Conservation (phyloP, 2,329 filamentous ascomycete genomes). For the Amauroascus verrucosus region DNA sequence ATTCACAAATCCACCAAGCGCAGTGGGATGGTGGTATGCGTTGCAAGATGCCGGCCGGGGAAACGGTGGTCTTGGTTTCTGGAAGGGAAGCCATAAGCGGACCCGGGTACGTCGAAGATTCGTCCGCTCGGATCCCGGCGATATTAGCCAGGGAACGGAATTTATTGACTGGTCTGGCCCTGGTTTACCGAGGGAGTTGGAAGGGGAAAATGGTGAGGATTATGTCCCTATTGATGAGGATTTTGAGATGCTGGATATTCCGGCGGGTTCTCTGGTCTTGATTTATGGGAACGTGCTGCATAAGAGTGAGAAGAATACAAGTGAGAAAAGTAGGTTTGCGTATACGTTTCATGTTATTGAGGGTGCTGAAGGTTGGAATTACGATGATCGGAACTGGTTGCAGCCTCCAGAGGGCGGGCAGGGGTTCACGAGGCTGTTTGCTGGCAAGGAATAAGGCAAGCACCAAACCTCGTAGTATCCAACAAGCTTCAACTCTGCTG, state of each 20-base stretch:
- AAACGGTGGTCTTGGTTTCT: conserved; percentile 84
- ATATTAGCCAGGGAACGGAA: conserved; percentile 47
- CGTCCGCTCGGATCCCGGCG: conserved; percentile 42
- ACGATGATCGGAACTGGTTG: conserved; percentile 87
- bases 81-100: conserved; percentile 68
- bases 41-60: conserved; percentile 77
- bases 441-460: conserved; percentile 6
- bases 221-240: conserved; percentile 48
- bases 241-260: conserved; percentile 76
- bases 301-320: conserved; percentile 89
- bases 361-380: conserved; percentile 53
- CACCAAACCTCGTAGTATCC: not conserved
- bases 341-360: conserved; percentile 98
- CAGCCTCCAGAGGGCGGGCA: conserved; percentile 67
- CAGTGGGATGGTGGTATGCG: conserved; percentile 95
- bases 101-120: conserved; percentile 63
- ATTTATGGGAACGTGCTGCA: conserved; percentile 95
- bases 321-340: conserved; percentile 76
- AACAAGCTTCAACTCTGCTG: not conserved
- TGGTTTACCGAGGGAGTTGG: conserved; percentile 50
- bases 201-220: conserved; percentile 36
- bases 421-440: conserved; percentile 63
- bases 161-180: conserved; percentile 61
- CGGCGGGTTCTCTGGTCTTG: conserved; percentile 78
- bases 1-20: conserved; percentile 78